A percentile compares a stretch with the other conserved stretches of the same genome.
Evolutionary conservation across 164 flowering plant species (phyloP).

Genomic region (Echeveria elegans): DNA sequence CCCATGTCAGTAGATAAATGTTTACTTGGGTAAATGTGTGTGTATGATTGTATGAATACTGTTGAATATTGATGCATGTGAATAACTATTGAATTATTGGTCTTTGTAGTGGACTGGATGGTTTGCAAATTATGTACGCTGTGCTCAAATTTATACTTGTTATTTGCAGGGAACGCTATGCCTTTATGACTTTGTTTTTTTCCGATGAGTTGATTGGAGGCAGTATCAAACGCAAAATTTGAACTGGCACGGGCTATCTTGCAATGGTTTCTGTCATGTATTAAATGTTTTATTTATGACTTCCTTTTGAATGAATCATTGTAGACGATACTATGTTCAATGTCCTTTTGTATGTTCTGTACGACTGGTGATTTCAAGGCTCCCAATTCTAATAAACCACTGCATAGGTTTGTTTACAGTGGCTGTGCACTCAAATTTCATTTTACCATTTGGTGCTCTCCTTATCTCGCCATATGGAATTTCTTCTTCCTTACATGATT

Average conservation of each 20-base stretch:
- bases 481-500: no score
- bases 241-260: not conserved
- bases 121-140: not conserved
- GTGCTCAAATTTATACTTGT: not conserved
- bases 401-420: not conserved
- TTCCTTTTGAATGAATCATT: not conserved
- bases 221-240: not conserved
- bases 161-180: constrained; percentile 21
- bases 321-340: not conserved
- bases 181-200: constrained; percentile 17
- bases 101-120: not conserved
- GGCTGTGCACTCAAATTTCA: no score
- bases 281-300: no score
- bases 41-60: not conserved
- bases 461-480: not conserved
- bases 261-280: no score
- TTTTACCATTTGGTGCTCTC: not conserved
- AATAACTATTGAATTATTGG: not conserved
- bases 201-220: not conserved
- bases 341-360: not conserved
- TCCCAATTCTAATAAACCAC: not conserved
- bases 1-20: not conserved
- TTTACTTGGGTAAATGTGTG: not conserved
- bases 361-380: not conserved
- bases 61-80: not conserved